Evolutionary conservation across 192 early-diverging fungal genomes (phyloP).

Genomic region (Nowakowskiella sp.): DNA sequence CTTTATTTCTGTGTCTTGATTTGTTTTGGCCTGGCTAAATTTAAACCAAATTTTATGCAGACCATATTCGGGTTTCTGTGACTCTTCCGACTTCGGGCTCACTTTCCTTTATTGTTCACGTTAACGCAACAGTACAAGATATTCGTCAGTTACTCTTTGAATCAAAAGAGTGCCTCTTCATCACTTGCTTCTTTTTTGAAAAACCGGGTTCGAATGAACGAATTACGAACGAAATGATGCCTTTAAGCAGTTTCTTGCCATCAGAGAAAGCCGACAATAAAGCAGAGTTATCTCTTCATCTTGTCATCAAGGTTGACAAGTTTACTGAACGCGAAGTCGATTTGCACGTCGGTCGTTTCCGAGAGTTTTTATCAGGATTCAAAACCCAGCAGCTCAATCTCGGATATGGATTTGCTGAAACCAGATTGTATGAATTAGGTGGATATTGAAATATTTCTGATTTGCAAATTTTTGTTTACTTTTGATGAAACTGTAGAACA

Average conservation of each 20-base stretch:
- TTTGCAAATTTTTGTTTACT: constrained; percentile 4
- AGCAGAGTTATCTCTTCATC: constrained; percentile 36
- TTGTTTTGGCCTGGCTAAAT: too few relatives aligned
- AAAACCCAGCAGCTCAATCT: constrained; percentile 44
- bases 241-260: constrained; percentile 6
- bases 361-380: constrained; percentile 78
- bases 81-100: not conserved
- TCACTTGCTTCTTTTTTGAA: constrained; percentile 93
- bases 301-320: constrained; percentile 64
- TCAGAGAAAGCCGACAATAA: constrained; percentile 64
- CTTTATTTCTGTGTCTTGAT: too few relatives aligned
- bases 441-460: constrained; percentile 55
- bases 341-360: constrained; percentile 77
- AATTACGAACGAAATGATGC: constrained; percentile 58
- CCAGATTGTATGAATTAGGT: constrained; percentile 59
- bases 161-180: constrained; percentile 70
- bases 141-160: constrained; percentile 83
- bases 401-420: constrained; percentile 63
- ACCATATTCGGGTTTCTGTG: too few relatives aligned
- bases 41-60: too few relatives aligned
- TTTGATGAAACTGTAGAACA: constrained; percentile 13
- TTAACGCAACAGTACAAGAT: constrained; percentile 70
- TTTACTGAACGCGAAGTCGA: constrained; percentile 91
- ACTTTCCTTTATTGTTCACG: not conserved
- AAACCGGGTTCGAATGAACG: constrained; percentile 55